Base-by-base conservation (phyloP, 2,329 filamentous ascomycete genomes). In the Hymenoscyphus occultus region DNA sequence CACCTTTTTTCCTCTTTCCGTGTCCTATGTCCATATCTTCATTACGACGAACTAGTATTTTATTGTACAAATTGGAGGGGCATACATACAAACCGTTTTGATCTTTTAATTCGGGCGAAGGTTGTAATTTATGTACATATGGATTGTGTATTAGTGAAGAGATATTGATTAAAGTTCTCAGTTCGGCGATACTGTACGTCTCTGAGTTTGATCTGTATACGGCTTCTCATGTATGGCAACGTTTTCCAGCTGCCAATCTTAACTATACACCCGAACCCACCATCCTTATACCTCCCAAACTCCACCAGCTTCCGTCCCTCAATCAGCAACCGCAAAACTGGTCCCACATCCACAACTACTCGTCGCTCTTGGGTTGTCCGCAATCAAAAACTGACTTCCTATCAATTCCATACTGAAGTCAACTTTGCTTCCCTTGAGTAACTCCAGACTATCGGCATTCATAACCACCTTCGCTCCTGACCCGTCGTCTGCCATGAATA, bases 351-450 rank as follows among this genome's bases (percentile, higher is more conserved):
- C 95, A 80, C 95, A 99, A 77, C 91, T 97, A 78, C 93, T 98
- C 65, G 90, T 92, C 4, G 95, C 95, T 51, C 87, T 82, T 0
- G 95, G 95, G 74, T 98, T 99, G 72, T 96, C 93, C 67, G 92
- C 89, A 74, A 99, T 93, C 82, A 96, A 97, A 78, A 99, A 99
- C 79, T 98, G 93, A 74, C 89, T 92, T 32, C 90, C 90, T 74
- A 97, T 97, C 78, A 99, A 81, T 80, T 98, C 95, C 85, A 91
- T 95, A 0, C 93, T 97, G 74, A 93, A 99, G 76, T 99, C 95
- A 45, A 99, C 89, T 76, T 93, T 97, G 80, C 93, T 97, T 10
- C 94, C 95, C 75, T 92, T 93, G 65, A 99, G 79, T 62, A 99
- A 78, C 70, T 97, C 93, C 65, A 99, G 79, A 61, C 93, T 97